phyloP scores from a whole-genome alignment of 2,329 filamentous ascomycete genomes.

The Diaporthe longicolla region DNA sequence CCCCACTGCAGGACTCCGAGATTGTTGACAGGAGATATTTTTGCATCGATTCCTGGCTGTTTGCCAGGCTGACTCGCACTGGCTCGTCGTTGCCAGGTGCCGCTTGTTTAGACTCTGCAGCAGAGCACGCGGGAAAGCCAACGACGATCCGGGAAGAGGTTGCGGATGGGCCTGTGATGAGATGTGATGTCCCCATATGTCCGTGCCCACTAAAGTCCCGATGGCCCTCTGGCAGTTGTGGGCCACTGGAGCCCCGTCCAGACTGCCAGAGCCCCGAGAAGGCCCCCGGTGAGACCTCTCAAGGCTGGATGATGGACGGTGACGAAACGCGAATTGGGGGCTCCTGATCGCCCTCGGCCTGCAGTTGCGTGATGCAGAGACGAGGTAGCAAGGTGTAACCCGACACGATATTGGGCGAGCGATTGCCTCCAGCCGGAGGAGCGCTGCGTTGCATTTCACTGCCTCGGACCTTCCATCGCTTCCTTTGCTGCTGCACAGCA shows the following conservation, averaged over 20 bases:
- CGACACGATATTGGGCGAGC: constrained; percentile 29
- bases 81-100: not conserved
- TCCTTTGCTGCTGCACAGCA: constrained; percentile 27
- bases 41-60: not conserved
- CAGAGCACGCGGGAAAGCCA: constrained; percentile 28
- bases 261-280: too few species aligned
- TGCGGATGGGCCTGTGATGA: constrained; percentile 21
- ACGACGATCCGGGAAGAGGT: constrained; percentile 20
- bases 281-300: too few species aligned
- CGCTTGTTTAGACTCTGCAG: constrained; percentile 2
- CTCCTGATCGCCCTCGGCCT: constrained; percentile 16
- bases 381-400: constrained; percentile 27
- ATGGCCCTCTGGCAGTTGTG: too few species aligned
- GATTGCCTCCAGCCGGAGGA: constrained; percentile 1
- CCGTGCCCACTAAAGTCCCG: constrained; percentile 21
- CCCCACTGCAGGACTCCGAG: constrained; percentile 9
- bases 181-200: constrained; percentile 21
- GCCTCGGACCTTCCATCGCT: constrained; percentile 28
- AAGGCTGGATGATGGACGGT: constrained; percentile 13
- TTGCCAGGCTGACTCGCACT: constrained; percentile 13
- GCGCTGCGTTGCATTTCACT: constrained; percentile 18
- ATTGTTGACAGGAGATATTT: not conserved
- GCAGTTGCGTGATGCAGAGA: constrained; percentile 16
- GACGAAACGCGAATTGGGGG: constrained; percentile 11
- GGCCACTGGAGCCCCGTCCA: not conserved